A percentile compares a stretch with the other conserved stretches of the same genome.
These are phyloP conservation scores for Oenanthe javanica DNA, from an alignment of 140 eudicot genomes.

Conservation along the genomic window DNA sequence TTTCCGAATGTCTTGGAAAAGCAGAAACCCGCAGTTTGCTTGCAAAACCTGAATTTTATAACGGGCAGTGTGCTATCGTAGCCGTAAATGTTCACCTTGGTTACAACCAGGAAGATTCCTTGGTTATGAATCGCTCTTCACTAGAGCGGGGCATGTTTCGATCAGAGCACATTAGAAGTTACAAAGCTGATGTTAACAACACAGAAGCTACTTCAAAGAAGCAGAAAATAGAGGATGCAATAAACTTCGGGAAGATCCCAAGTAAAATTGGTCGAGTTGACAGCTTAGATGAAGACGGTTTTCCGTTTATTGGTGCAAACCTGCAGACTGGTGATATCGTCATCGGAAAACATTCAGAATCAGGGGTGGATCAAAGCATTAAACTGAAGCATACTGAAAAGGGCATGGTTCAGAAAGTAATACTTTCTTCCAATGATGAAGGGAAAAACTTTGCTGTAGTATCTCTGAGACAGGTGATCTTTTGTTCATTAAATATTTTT, in stretches of 20 bases:
- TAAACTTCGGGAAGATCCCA: slow-evolving; percentile 74
- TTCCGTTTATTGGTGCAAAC: slow-evolving; percentile 85
- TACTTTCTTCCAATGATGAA: slow-evolving; percentile 82
- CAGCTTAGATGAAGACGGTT: slow-evolving; percentile 89
- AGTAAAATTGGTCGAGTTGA: slow-evolving; percentile 92
- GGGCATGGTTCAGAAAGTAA: slow-evolving; percentile 93
- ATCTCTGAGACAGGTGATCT: slow-evolving; percentile 76
- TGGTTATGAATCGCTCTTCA: slow-evolving; percentile 82
- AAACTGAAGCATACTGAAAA: slow-evolving; percentile 87
- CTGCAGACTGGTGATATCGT: slow-evolving; percentile 85
- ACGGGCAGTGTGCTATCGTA: slow-evolving; percentile 85
- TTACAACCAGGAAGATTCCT: slow-evolving; percentile 80
- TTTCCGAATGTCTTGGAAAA: slow-evolving; percentile 78
- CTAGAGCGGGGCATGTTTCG: slow-evolving; percentile 92
- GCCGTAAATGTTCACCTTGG: slow-evolving; percentile 88
- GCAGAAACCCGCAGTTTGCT: slow-evolving; percentile 43
- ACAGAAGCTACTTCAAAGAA: slow-evolving; percentile 41
- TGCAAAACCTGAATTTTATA: slow-evolving; percentile 63
- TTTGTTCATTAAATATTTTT: neutral
- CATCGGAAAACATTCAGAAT: slow-evolving; percentile 69
- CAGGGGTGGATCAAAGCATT: slow-evolving; percentile 79
- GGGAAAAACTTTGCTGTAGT: slow-evolving; percentile 83
- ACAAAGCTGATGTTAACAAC: slow-evolving; percentile 75
- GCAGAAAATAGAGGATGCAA: slow-evolving; percentile 41
- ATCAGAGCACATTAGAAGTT: slow-evolving; percentile 71